Conservation (phyloP, 129 eudicot species). For the Centrapalus pauciflorus region DNA sequence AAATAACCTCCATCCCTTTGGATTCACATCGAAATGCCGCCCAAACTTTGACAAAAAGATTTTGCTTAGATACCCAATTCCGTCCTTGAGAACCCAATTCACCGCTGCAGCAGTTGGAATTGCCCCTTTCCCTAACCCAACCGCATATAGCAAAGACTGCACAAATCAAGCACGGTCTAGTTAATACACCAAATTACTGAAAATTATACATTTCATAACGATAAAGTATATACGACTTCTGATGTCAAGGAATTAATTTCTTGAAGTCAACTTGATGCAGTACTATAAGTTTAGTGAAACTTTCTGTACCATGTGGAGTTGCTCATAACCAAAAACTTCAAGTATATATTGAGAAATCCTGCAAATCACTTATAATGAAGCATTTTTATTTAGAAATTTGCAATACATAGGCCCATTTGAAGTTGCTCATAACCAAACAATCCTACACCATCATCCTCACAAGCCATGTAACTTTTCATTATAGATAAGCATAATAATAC, state of each 20-base stretch:
- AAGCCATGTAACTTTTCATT: background rate
- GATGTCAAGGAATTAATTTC: background rate
- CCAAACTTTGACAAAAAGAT: slow-evolving; percentile 89
- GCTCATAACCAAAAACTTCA: no score
- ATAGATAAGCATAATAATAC: background rate
- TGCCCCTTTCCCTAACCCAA: slow-evolving; percentile 95
- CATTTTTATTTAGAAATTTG: background rate
- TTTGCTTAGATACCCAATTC: slow-evolving; percentile 93
- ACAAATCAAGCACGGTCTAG: slow-evolving; percentile 1
- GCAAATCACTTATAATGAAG: background rate
- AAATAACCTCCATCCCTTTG: slow-evolving; percentile 96
- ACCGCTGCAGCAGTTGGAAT: slow-evolving; percentile 99
- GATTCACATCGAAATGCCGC: slow-evolving; percentile 94
- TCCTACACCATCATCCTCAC: background rate
- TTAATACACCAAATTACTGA: slow-evolving; percentile 6
- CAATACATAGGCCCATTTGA: background rate
- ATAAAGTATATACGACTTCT: background rate
- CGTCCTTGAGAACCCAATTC: slow-evolving; percentile 97
- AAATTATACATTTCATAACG: background rate
- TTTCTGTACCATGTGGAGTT: background rate
- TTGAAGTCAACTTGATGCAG: background rate
- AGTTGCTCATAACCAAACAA: background rate
- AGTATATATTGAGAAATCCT: background rate
- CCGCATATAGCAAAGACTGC: slow-evolving; percentile 92
- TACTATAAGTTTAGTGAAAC: background rate